phyloP scores from a whole-genome alignment of 805 yeast genomes.

The Metschnikowia reukaufii region DNA sequence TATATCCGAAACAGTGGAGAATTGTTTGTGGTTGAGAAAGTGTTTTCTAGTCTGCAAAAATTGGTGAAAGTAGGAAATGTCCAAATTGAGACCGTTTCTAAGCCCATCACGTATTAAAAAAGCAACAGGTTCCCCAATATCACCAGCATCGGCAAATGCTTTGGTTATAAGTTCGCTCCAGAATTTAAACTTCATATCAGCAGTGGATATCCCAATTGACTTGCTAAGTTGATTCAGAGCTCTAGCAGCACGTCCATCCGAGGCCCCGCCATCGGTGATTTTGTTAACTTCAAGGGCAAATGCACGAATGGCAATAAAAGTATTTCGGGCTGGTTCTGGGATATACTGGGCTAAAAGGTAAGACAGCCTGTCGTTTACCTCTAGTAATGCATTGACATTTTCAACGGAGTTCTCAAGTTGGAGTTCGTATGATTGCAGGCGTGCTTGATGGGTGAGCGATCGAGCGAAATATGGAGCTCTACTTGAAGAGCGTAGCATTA shows the following conservation, averaged over 20 bases:
- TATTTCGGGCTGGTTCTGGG: constrained; percentile 62
- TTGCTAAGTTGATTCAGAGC: constrained; percentile 32
- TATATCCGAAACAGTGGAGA: constrained; percentile 53
- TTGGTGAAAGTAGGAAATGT: constrained; percentile 55
- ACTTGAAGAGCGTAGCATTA: background rate
- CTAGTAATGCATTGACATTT: constrained; percentile 47
- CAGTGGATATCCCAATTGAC: constrained; percentile 40
- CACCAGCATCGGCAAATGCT: constrained; percentile 39
- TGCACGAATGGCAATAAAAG: constrained; percentile 62
- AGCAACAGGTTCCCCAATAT: constrained; percentile 63
- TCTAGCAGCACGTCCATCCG: constrained; percentile 14
- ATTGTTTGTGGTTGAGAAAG: constrained; percentile 48
- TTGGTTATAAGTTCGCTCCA: constrained; percentile 66
- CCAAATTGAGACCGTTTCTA: constrained; percentile 49
- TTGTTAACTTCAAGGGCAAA: constrained; percentile 64
- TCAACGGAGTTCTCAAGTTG: constrained; percentile 37
- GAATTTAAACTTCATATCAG: constrained; percentile 62
- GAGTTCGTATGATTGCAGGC: constrained; percentile 15
- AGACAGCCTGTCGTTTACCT: constrained; percentile 59
- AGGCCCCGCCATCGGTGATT: constrained; percentile 36
- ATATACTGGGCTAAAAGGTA: constrained; percentile 65
- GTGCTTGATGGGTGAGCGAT: background rate
- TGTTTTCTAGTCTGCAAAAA: constrained; percentile 58
- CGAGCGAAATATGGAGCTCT: background rate
- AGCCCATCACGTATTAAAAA: constrained; percentile 56